Evolutionary conservation across 2,329 filamentous ascomycete genomes (phyloP).

Genomic region (Fusarium clavum): DNA sequence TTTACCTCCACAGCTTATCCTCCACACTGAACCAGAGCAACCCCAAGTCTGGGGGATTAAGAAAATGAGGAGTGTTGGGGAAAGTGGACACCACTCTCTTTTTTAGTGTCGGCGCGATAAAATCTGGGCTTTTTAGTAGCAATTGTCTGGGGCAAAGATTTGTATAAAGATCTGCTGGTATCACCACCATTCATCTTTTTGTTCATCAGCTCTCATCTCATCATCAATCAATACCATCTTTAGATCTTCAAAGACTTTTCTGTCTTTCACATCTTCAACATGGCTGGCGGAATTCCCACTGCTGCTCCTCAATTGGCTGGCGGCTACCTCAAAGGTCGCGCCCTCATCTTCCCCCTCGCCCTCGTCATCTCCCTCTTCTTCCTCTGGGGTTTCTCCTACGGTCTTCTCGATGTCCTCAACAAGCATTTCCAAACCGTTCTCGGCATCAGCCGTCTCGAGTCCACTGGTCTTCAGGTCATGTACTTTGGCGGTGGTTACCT

Average conservation of each 20-base stretch:
- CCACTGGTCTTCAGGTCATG: conserved; percentile 61
- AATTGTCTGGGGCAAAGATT: conserved; percentile 7
- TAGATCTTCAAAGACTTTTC: conserved; percentile 4
- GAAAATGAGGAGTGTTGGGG: conserved; percentile 28
- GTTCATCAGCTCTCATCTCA: conserved; percentile 21
- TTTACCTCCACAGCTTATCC: background rate
- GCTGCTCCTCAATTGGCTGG: conserved; percentile 40
- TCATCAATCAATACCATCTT: conserved; percentile 2
- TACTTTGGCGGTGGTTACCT: conserved; percentile 65
- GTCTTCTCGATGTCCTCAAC: conserved; percentile 61
- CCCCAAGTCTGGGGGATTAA: conserved; percentile 30
- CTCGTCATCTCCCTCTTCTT: conserved; percentile 65
- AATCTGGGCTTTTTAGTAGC: background rate
- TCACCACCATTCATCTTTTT: conserved; percentile 1
- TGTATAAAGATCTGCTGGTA: conserved; percentile 31
- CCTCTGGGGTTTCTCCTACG: conserved; percentile 61
- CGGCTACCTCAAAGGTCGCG: conserved; percentile 42
- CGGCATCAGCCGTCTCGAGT: conserved; percentile 57
- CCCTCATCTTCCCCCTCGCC: conserved; percentile 67
- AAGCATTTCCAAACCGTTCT: conserved; percentile 61
- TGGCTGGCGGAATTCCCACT: conserved; percentile 42
- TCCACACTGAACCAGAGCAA: conserved; percentile 7
- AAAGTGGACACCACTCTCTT: conserved; percentile 18
- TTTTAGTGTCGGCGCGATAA: conserved; percentile 25
- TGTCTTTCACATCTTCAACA: conserved; percentile 10